Base-by-base conservation (phyloP, 805 yeast genomes). In the Osmozyma mogii region DNA sequence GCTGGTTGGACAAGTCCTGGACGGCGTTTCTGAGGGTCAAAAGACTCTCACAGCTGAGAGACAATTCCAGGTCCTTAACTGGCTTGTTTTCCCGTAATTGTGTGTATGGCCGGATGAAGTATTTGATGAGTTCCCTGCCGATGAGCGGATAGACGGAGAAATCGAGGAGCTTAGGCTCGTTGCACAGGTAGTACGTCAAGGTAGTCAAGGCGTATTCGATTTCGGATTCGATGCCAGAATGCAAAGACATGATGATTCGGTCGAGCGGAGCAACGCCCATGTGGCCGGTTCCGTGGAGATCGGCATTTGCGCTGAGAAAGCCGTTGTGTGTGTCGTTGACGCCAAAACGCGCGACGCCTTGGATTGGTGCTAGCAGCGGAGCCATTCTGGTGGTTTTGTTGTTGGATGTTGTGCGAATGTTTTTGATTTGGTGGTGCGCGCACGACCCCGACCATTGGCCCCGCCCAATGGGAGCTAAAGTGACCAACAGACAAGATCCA, bases 1-100 rank as follows among this genome's bases (percentile, higher is more conserved):
- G 85, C 24, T 94, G 92, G 45, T 84, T 82, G 25, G 71, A 80
- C 9, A 82, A 70, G 50, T 87, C 95, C 49, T 89, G 94, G 3
- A 84, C 72, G 26, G 84, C 58, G 53, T 92, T 92, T 47, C 97
- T 68, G 33, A 92, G 59, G 12, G 83, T 72, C 24, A 92, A 61
- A 43, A 78, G 65, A 6, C 80, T 66, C 47, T 61, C 63, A 28
- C 58, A 54, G 14, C 63, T 51, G 27, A 44, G 43, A 25, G 49
- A 44, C 24, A 62, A 36, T 14, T 37, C 24, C 8, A 41, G 39
- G 15, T 55, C 30, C 14, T 41, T 29, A 11, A 29, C 28, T 1
- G 32, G 30, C 18, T 44, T 40, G 7, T 41, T 36, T 12, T 44
- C 51, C 13, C 35, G 27, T 25, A 37, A 33, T 18, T 45, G 54